A percentile compares a stretch with the other conserved stretches of the same genome.
These are phyloP conservation scores for Paraphaeosphaeria minitans DNA, from an alignment of 2,329 filamentous ascomycete species.

Conservation along the genomic window DNA sequence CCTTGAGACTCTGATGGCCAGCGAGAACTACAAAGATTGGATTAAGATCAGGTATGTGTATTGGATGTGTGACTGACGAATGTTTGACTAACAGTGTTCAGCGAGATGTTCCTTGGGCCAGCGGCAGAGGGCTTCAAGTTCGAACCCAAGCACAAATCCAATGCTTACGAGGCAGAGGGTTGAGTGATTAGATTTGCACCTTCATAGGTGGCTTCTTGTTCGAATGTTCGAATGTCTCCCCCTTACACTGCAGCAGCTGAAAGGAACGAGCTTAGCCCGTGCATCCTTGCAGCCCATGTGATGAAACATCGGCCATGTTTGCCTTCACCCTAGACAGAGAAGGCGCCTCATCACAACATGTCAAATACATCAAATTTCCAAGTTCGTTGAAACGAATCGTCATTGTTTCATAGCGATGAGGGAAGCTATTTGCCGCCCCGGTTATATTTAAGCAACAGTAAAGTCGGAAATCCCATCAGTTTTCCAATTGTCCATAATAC, in stretches of 20 bases:
- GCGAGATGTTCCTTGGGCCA: conserved; percentile 96
- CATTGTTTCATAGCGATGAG: neutral
- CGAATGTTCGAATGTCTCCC: neutral
- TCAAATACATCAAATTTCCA: neutral
- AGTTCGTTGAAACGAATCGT: neutral
- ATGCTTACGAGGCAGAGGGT: conserved; percentile 71
- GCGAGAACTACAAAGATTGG: conserved; percentile 94
- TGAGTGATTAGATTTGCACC: conserved; percentile 12
- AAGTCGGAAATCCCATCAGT: neutral
- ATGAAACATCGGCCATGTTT: neutral
- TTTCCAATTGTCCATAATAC: neutral
- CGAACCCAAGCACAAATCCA: conserved; percentile 96
- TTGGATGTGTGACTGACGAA: neutral
- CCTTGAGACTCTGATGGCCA: conserved; percentile 89
- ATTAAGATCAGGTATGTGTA: conserved; percentile 86
- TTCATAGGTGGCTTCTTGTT: neutral
- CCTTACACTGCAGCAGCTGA: neutral
- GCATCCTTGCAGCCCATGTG: neutral
- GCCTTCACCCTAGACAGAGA: neutral
- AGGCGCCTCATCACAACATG: neutral
- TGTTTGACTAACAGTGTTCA: conserved; percentile 46
- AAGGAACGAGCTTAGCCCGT: neutral
- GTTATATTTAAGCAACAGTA: conserved; percentile 3
- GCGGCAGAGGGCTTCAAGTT: conserved; percentile 91
- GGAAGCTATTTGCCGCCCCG: neutral